phyloP scores from a whole-genome alignment of 352 stramenopile species.

The Thraustochytrium sp. region DNA sequence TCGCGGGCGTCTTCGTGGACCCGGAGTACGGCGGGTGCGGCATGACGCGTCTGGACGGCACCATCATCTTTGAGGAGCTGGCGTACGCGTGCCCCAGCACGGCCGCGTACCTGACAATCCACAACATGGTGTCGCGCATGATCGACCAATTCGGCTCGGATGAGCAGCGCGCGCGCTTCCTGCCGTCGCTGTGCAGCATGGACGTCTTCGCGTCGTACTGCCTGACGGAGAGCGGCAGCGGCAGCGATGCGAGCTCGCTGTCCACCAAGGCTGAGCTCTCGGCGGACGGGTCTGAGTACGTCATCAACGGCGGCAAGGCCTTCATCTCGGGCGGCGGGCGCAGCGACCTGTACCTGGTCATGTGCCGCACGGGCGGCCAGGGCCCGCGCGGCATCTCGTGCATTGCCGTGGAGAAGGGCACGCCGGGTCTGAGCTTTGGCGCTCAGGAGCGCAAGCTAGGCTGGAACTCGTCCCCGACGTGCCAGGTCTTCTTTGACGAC shows the following conservation, averaged over 20 bases:
- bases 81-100: conserved; percentile 50
- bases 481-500: conserved; percentile 53
- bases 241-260: conserved; percentile 51
- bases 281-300: conserved; percentile 52
- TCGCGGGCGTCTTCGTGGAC: conserved; percentile 52
- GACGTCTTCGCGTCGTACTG: conserved; percentile 54
- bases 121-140: conserved; percentile 58
- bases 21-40: conserved; percentile 50
- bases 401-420: conserved; percentile 50
- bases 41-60: conserved; percentile 47
- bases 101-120: conserved; percentile 55
- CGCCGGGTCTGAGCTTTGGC: conserved; percentile 53
- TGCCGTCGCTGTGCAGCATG: conserved; percentile 53
- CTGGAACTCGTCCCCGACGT: conserved; percentile 55
- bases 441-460: conserved; percentile 51
- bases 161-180: conserved; percentile 40
- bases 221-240: conserved; percentile 51
- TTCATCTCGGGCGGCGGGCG: conserved; percentile 54
- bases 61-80: conserved; percentile 49
- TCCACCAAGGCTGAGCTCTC: conserved; percentile 47
- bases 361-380: conserved; percentile 49
- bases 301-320: conserved; percentile 54
- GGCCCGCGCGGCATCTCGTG: conserved; percentile 51
- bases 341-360: conserved; percentile 54
- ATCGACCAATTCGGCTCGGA: conserved; percentile 53